Base-by-base conservation (phyloP, 2,329 filamentous ascomycete species). In the Kalmusia sp. region DNA sequence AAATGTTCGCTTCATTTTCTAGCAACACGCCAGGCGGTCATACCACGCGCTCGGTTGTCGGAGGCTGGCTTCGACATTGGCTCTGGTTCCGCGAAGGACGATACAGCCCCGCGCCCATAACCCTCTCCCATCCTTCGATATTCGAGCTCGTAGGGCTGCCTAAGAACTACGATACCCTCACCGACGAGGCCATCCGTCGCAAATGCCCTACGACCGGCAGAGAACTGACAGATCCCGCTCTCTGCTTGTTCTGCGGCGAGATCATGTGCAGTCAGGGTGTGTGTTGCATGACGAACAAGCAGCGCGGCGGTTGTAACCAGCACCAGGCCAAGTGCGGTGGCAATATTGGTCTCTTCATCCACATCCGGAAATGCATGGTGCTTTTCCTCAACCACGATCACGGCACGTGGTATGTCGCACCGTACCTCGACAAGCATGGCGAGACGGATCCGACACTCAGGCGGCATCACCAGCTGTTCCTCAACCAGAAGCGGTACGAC, bases 241-340 rank as follows among this genome's bases (percentile, higher is more conserved):
- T 99, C 31, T 99, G 95, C 69, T 83, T 99, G 33, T 92, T 97
- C 77, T 99, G 95, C 70, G 93, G 95, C 28, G 92, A 93, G n/a
- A 91, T 99, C 34, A 93, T 97, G 75, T 99, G 95, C 76, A 92
- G 90, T 8, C 95, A 99, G 78, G 92, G 90, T 39, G 89, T 93
- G 40, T 99, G 95, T 77, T 99, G 95, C 72, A 86, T 91, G 68
- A 87, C 87, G 64, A 81, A 86, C 54, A 84, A 84, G 52, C 76
- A 75, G 38, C 74, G 79, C 33, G 61, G 74, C 64, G 34, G 96
- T 27, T 93, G 91, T 59, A 93, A 93, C 74, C 91, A 96, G 77
- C 95, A 99, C 77, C 87, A 96, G 80, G 79, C 84, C 59, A 92
- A 87, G 90, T 98, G 93, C 74, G 92, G 95, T 69, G 86, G 87